Conservation (phyloP, 306 rosid species). For the Fragaria iinumae region DNA sequence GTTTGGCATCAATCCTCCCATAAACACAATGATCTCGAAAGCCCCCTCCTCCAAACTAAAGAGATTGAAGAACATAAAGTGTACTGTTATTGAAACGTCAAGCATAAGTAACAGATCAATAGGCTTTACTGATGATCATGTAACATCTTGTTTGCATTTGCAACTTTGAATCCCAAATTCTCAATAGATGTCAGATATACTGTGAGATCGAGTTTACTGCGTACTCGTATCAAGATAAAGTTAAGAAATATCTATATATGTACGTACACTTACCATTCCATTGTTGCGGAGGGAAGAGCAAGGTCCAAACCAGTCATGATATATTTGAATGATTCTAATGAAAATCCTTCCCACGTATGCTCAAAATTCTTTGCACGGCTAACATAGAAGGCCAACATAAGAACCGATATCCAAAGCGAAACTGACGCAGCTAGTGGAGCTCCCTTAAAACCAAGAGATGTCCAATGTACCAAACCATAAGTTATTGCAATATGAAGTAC, state of each 20-base stretch:
- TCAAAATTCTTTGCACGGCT: slow-evolving; percentile 38
- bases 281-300: slow-evolving; percentile 73
- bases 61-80: slow-evolving; percentile 1
- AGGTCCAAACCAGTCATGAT: slow-evolving; percentile 52
- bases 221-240: neutral
- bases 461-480: slow-evolving; percentile 49
- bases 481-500: slow-evolving; percentile 46
- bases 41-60: slow-evolving; percentile 92
- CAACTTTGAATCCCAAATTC: neutral
- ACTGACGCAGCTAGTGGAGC: slow-evolving; percentile 70
- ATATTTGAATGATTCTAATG: slow-evolving; percentile 41
- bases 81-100: no score
- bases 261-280: slow-evolving; percentile 61
- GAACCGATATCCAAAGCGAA: slow-evolving; percentile 57
- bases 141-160: neutral
- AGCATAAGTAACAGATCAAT: neutral
- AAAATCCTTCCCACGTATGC: slow-evolving; percentile 76
- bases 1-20: slow-evolving; percentile 75
- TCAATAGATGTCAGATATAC: neutral
- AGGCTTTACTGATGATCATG: neutral
- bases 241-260: neutral
- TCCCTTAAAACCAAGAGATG: slow-evolving; percentile 50
- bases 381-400: slow-evolving; percentile 43
- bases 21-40: slow-evolving; percentile 73
- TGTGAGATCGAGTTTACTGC: neutral